Conservation (phyloP, 2,329 filamentous ascomycete genomes). For the Chaetomiaceae sp. region DNA sequence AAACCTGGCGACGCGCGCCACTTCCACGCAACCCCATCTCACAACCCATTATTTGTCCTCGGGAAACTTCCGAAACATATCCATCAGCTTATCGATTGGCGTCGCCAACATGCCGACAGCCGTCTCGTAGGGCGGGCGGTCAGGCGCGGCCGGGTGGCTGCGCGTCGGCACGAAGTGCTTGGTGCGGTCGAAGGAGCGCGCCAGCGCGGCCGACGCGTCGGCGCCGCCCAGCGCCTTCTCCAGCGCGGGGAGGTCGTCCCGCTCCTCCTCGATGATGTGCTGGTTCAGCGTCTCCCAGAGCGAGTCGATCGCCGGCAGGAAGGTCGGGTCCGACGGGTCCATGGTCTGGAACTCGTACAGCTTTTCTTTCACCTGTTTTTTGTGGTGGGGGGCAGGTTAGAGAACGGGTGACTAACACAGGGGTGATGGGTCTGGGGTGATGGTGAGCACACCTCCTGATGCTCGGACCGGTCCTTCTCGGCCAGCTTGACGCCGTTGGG, state of each 20-base stretch:
- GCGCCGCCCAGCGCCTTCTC: slow-evolving; percentile 37
- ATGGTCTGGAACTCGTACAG: slow-evolving; percentile 46
- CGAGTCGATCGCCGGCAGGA: slow-evolving; percentile 30
- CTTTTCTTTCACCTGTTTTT: slow-evolving; percentile 42
- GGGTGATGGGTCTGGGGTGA: background rate
- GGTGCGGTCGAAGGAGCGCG: slow-evolving; percentile 40
- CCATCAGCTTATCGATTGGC: slow-evolving; percentile 49
- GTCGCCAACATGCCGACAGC: slow-evolving; percentile 47
- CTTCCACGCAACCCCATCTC: background rate
- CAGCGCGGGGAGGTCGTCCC: slow-evolving; percentile 41
- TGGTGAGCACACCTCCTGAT: slow-evolving; percentile 31
- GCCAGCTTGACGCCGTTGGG: slow-evolving; percentile 38
- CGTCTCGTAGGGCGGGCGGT: slow-evolving; percentile 51
- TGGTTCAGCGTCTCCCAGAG: slow-evolving; percentile 34
- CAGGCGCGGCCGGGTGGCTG: slow-evolving; percentile 42
- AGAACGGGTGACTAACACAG: background rate
- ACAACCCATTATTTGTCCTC: slow-evolving; percentile 17
- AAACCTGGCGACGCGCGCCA: background rate
- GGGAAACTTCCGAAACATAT: slow-evolving; percentile 44
- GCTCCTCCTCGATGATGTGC: slow-evolving; percentile 48
- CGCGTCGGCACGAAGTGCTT: slow-evolving; percentile 49
- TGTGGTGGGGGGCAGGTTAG: background rate
- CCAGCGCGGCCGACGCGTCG: slow-evolving; percentile 32
- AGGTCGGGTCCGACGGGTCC: slow-evolving; percentile 34
- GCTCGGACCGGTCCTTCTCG: slow-evolving; percentile 42